Evolutionary conservation across 805 yeast genomes (phyloP), one percentile per base, ranked within the genome.

Genomic region (Blastobotrys peoriensis): DNA sequence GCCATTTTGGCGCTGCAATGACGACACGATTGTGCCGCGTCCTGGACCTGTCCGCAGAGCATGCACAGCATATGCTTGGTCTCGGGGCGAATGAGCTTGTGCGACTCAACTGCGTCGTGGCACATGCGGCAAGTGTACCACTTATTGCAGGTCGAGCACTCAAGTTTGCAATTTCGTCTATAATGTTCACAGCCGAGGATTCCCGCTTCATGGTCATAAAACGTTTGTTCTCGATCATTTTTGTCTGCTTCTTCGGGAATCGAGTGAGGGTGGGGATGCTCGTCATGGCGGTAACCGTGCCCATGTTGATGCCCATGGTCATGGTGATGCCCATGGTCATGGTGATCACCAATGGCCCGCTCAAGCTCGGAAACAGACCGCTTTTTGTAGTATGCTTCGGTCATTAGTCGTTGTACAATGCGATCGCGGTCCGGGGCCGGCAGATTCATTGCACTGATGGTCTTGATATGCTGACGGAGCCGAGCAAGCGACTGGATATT

Each of bases 91-190:
- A 61, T 51, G 57, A 86, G 74, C 51, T 72, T 76, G 61, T 83
- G 94, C 9, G 68, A 57, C 18, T 73, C 70, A 20, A 61, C 73
- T 56, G 84, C 95, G 46, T 68, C 71, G 63, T 89, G 97, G 60
- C 97, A 89, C 52, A 85, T 76, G 10, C 95, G 74, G 64, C 97
- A 89, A 1, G 86, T 65, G 53, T 69, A 83, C 91, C 95, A 89
- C 57, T 71, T 70, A 25, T 69, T 63, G 58, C 97, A 89, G 2
- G 71, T 71, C 9, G 83, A 73, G 59, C 97, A 89, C 56, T 86
- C 93, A 40, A 85, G 63, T 60, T 88, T 87, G 65, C 95, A 87
- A 48, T 81, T 81, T 27, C 95, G 67, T 57, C 79, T 83, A 63
- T 89, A 89, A 63, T 89, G 97, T 17, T 66, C 67, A 60, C 97